These are phyloP conservation scores for Colletotrichum sp. DNA, from an alignment of 2,329 filamentous ascomycete genomes.

Conservation along the genomic window DNA sequence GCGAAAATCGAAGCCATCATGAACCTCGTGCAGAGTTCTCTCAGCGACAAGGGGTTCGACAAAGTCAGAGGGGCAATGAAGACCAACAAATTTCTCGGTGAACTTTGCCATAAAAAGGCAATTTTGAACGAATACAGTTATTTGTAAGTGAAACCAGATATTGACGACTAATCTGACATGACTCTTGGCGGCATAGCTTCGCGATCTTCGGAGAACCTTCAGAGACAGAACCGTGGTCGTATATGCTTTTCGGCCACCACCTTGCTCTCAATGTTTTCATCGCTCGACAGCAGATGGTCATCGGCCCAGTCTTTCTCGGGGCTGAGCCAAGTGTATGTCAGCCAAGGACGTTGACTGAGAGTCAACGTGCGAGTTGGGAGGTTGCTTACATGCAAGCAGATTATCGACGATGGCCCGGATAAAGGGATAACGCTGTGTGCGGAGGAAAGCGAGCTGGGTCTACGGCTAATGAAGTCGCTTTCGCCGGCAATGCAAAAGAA, in stretches of 20 bases:
- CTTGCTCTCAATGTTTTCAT: not conserved
- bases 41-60: not conserved
- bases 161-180: no score
- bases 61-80: not conserved
- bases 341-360: not conserved
- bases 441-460: not conserved
- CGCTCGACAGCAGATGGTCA: not conserved
- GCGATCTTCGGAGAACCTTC: not conserved
- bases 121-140: not conserved
- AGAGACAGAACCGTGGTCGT: not conserved
- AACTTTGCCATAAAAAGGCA: not conserved
- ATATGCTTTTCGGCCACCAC: not conserved
- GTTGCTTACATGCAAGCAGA: not conserved
- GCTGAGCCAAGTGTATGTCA: not conserved
- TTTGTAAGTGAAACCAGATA: not conserved
- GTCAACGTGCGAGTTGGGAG: not conserved
- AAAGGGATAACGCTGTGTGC: not conserved
- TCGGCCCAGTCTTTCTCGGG: not conserved
- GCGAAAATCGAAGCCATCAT: not conserved
- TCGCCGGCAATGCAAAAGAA: not conserved
- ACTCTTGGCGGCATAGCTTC: not conserved
- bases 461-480: not conserved
- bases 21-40: not conserved
- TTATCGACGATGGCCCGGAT: not conserved
- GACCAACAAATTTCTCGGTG: not conserved